phyloP scores from a whole-genome alignment of 176 grass and related monocot genomes.

The Poa pratensis region DNA sequence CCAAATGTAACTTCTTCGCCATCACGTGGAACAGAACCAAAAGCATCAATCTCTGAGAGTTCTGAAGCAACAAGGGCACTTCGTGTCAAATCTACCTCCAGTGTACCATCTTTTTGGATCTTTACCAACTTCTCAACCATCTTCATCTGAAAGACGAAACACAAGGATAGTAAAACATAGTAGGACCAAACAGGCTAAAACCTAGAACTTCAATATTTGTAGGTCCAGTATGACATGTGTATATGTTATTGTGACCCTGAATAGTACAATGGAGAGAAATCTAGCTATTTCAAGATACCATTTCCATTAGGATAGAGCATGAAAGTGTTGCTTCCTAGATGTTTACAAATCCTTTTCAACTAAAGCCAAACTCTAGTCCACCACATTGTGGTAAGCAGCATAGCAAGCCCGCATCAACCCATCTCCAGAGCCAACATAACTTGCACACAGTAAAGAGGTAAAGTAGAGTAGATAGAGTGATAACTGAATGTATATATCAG shows the following conservation, averaged over 20 bases:
- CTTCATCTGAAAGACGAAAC: conserved; percentile 72
- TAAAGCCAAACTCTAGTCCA: conserved; percentile 1
- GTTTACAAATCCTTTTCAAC: conserved; percentile 29
- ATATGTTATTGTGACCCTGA: conserved; percentile 12
- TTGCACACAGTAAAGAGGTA: not conserved
- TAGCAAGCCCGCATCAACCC: not conserved
- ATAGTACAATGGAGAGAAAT: conserved; percentile 6
- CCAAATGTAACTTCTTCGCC: conserved; percentile 47
- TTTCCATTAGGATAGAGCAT: conserved; percentile 13
- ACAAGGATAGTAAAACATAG: conserved; percentile 32
- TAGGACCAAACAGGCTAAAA: not conserved
- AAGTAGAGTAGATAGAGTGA: conserved; percentile 32
- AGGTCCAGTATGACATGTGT: conserved; percentile 8
- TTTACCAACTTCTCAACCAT: conserved; percentile 78
- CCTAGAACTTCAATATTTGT: not conserved
- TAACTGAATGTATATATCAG: conserved; percentile 14
- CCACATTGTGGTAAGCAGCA: conserved; percentile 15
- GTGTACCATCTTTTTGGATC: conserved; percentile 86
- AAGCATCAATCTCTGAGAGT: conserved; percentile 87
- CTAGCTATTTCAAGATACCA: conserved; percentile 4
- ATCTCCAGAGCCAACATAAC: conserved; percentile 7
- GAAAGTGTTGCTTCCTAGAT: not conserved
- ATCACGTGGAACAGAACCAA: conserved; percentile 50
- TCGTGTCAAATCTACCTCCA: conserved; percentile 75
- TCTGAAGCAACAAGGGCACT: conserved; percentile 77